These are phyloP conservation scores for Diaporthe australafricana DNA, from an alignment of 2,329 filamentous ascomycete species.

Conservation along the genomic window DNA sequence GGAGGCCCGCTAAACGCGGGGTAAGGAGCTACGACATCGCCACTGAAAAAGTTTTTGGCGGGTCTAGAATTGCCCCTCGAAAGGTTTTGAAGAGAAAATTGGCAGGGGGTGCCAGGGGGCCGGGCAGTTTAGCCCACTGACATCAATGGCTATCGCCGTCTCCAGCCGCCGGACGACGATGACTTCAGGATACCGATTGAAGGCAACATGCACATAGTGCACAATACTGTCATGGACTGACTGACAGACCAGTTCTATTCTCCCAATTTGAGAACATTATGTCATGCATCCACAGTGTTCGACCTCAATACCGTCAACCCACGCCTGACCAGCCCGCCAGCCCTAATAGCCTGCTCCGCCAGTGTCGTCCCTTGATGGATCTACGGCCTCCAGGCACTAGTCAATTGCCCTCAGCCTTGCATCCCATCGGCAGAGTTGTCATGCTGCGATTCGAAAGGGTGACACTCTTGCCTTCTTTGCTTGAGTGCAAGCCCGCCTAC, in stretches of 20 bases:
- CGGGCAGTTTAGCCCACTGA: neutral
- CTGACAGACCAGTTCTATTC: neutral
- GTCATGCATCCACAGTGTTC: neutral
- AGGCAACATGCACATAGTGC: neutral
- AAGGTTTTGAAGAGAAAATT: constrained; percentile 19
- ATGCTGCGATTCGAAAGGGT: too few species aligned
- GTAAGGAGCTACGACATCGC: constrained; percentile 28
- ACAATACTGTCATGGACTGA: neutral
- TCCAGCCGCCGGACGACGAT: neutral
- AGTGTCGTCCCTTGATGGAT: neutral
- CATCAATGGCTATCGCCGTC: neutral
- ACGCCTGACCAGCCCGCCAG: neutral
- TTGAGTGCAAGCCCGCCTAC: neutral
- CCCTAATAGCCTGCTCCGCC: too few species aligned
- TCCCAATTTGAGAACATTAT: neutral
- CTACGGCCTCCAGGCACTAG: neutral
- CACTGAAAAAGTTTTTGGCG: constrained; percentile 33
- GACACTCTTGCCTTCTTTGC: neutral
- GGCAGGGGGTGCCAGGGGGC: neutral
- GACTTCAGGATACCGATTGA: neutral
- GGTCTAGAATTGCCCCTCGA: constrained; percentile 30
- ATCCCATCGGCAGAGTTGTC: neutral
- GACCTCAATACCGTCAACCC: neutral
- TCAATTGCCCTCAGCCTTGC: neutral
- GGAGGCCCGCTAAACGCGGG: constrained; percentile 30